Percentiles rank a stretch among this genome's conserved stretches.
These are phyloP conservation scores for Cladophialophora psammophila DNA, from an alignment of 2,329 filamentous ascomycete species.

Conservation along the genomic window DNA sequence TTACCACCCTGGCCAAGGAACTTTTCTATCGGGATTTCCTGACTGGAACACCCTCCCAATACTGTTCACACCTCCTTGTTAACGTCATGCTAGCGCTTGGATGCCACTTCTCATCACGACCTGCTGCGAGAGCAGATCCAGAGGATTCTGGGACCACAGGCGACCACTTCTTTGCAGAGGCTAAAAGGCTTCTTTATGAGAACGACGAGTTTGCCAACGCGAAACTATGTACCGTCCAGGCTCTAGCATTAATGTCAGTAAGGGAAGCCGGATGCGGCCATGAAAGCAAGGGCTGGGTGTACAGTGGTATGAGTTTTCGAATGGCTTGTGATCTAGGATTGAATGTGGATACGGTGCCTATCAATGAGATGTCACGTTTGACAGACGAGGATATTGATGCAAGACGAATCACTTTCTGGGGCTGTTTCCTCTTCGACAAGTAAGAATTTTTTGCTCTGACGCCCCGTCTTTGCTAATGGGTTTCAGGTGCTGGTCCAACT, in stretches of 20 bases:
- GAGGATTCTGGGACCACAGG: conserved; percentile 85
- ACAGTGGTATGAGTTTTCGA: conserved; percentile 96
- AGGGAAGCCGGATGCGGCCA: conserved; percentile 92
- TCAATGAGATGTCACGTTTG: conserved; percentile 67
- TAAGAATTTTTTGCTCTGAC: conserved; percentile 44
- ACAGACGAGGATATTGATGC: conserved; percentile 88
- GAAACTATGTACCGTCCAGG: conserved; percentile 87
- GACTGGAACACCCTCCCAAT: conserved; percentile 71
- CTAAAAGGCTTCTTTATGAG: conserved; percentile 85
- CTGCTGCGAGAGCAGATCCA: conserved; percentile 73
- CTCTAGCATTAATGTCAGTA: conserved; percentile 93
- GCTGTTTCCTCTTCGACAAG: conserved; percentile 97
- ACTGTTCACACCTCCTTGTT: conserved; percentile 88
- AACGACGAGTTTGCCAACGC: conserved; percentile 94
- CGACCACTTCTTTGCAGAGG: conserved; percentile 94
- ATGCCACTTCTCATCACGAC: conserved; percentile 85
- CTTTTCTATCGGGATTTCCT: conserved; percentile 88
- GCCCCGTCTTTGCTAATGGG: conserved; percentile 33
- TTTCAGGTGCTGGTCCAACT: conserved; percentile 87
- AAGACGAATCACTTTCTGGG: conserved; percentile 92
- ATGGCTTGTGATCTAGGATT: conserved; percentile 96
- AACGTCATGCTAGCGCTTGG: conserved; percentile 93
- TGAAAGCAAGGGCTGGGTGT: conserved; percentile 97
- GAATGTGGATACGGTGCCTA: conserved; percentile 78
- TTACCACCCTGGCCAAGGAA: conserved; percentile 85